These are phyloP conservation scores for Mycosphaerella sp. DNA, from an alignment of 2,329 filamentous ascomycete genomes.

Conservation along the genomic window DNA sequence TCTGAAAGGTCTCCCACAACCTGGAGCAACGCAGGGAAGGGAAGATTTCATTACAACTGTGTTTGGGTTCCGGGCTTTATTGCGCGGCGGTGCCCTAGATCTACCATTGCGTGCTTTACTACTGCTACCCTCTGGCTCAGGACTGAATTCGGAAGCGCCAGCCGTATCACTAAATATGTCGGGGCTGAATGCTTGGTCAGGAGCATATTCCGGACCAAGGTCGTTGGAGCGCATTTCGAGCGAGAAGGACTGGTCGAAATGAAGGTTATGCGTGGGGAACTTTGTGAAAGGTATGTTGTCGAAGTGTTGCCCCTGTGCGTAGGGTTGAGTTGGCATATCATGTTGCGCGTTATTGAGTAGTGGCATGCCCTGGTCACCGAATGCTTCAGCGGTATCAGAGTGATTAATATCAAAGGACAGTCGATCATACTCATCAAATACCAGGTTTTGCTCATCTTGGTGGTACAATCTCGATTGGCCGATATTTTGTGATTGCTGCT, in stretches of 20 bases:
- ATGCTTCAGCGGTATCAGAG: not conserved
- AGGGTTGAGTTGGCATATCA: not conserved
- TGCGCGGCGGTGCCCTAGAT: not conserved
- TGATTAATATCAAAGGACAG: not conserved
- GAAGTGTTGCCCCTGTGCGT: not conserved
- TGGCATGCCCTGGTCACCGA: not conserved
- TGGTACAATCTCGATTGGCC: not conserved
- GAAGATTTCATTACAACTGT: constrained; percentile 3
- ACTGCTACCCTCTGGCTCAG: not conserved
- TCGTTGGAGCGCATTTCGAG: not conserved
- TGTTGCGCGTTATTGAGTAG: not conserved
- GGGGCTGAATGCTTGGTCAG: constrained; percentile 1
- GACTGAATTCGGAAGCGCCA: constrained; percentile 3
- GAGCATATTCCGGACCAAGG: constrained; percentile 1
- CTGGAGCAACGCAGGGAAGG: constrained; percentile 6
- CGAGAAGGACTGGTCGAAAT: not conserved
- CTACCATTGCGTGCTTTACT: not conserved
- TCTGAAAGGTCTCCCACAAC: constrained; percentile 7
- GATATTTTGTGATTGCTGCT: not conserved
- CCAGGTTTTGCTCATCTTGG: not conserved
- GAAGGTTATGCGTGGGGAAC: constrained; percentile 1
- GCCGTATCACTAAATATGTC: constrained; percentile 3
- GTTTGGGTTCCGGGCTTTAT: not conserved
- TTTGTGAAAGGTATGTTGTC: not conserved
- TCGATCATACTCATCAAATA: not conserved